A percentile compares a stretch with the other conserved stretches of the same genome.
Conservation (phyloP, 2,329 filamentous ascomycete species). For the Trichoderma sp. region DNA sequence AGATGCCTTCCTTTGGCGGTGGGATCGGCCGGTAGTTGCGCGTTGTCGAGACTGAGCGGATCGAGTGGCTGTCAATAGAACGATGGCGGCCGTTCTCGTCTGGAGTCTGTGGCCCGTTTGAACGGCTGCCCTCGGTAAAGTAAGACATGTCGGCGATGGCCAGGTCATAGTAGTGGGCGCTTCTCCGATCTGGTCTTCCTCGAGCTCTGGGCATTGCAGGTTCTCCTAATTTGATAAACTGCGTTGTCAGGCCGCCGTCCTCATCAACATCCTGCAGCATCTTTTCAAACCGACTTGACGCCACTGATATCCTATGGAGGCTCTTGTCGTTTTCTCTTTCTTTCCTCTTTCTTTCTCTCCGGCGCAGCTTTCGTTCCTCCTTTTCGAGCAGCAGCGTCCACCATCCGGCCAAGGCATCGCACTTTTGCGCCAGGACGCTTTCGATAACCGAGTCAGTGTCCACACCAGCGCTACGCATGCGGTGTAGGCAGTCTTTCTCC, state of each 20-base stretch:
- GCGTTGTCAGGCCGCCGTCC: constrained; percentile 57
- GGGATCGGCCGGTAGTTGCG: constrained; percentile 70
- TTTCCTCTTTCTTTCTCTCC: constrained; percentile 76
- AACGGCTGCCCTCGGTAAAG: constrained; percentile 60
- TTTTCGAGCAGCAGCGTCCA: constrained; percentile 95
- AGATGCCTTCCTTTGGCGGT: constrained; percentile 77
- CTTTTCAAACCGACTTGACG: constrained; percentile 80
- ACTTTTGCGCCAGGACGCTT: constrained; percentile 84
- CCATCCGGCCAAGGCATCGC: constrained; percentile 89
- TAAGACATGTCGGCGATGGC: constrained; percentile 71
- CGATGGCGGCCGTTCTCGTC: constrained; percentile 59
- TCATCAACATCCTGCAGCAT: constrained; percentile 76
- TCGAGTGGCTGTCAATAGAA: constrained; percentile 71
- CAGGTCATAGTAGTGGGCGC: constrained; percentile 62
- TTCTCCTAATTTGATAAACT: constrained; percentile 43
- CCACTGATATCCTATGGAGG: constrained; percentile 78
- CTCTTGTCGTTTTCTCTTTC: constrained; percentile 76
- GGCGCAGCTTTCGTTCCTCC: constrained; percentile 79
- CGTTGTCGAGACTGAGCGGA: constrained; percentile 73
- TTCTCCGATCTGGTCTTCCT: constrained; percentile 75
- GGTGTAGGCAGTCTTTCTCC: constrained; percentile 86
- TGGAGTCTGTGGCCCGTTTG: constrained; percentile 31
- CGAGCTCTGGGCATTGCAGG: constrained; percentile 58
- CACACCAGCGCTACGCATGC: constrained; percentile 91
- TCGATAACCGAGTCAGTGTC: constrained; percentile 94